Conservation (phyloP, 2,329 filamentous ascomycete species). For the Diaporthe sp. region DNA sequence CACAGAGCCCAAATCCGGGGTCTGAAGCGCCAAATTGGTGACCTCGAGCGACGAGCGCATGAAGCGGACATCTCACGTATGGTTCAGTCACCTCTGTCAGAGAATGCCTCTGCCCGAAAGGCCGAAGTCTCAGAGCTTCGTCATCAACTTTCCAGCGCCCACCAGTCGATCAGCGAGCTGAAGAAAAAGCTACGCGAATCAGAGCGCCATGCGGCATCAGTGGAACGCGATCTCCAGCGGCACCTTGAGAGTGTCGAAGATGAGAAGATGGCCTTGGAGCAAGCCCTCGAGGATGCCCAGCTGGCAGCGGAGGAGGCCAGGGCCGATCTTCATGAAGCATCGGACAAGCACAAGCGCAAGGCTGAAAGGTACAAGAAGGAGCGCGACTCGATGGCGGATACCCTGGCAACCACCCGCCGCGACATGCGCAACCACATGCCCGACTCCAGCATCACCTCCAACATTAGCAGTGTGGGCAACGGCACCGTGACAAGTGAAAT, state of each 20-base stretch:
- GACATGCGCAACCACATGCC: conserved; percentile 44
- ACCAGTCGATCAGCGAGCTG: conserved; percentile 70
- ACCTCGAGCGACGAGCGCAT: conserved; percentile 77
- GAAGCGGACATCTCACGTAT: conserved; percentile 71
- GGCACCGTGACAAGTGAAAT: conserved; percentile 52
- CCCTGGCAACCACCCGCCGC: conserved; percentile 50
- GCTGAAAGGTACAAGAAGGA: conserved; percentile 66
- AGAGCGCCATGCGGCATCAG: conserved; percentile 59
- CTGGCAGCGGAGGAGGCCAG: conserved; percentile 63
- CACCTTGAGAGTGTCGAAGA: conserved; percentile 71
- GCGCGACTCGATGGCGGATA: conserved; percentile 55
- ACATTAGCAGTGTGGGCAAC: conserved; percentile 46
- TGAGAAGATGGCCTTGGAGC: conserved; percentile 69
- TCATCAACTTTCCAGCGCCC: conserved; percentile 71
- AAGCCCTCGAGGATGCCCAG: conserved; percentile 69
- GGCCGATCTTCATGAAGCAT: conserved; percentile 57
- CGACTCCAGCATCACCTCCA: conserved; percentile 46
- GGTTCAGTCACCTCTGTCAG: conserved; percentile 60
- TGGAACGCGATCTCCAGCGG: conserved; percentile 63
- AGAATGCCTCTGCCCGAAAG: conserved; percentile 65
- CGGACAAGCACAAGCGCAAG: conserved; percentile 62
- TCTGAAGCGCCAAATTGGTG: conserved; percentile 74
- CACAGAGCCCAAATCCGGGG: conserved; percentile 74
- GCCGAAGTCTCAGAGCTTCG: conserved; percentile 72
- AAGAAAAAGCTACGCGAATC: conserved; percentile 64